Evolutionary conservation across 75 land plant species (phyloP), one percentile per base, ranked within the genome.

Genomic region (Sequoia sempervirens): DNA sequence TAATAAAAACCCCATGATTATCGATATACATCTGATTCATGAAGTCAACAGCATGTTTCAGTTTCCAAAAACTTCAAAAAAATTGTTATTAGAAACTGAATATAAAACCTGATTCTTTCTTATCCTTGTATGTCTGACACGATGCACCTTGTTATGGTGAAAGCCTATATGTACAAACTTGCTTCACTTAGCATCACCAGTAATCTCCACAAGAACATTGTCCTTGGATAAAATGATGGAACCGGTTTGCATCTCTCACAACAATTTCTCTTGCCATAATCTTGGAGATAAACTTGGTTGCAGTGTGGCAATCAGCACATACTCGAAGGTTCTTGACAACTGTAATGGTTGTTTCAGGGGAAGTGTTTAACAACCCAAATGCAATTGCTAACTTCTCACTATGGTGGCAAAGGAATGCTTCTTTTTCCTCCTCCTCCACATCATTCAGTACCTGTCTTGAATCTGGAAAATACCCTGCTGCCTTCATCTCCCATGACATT

Each of bases 231-330:
- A 83, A 83, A 75, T 50, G 81, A 82, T 84, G 83, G 43, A 84
- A 75, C 37, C 85, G 40, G 40, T 56, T 56, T 37, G 46, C 84
- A 80, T 84, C 85, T 38, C 61, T 36, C n/a, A 84, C 58, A 47
- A 81, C 30, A 50, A 84, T 80, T 37, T 80, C 69, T 36, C 85
- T 46, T 38, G n/a, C 72, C 26, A 64, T 84, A 36, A 85, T 41
- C 53, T 69, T 81, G n/a, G 84, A 81, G 38, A 81, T 81, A 36
- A 81, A 64, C 70, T 64, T 81, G 15, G 74, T 37, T 34, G 66
- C 86, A 81, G 36, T 84, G 43, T 84, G 84, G 54, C 84, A 84
- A 14, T 84, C 85, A 50, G 8, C 47, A 34, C 85, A 84, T 26
- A 84, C 53, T 15, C 85, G 86, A 26, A 81, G 56, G 30, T 85